These are phyloP conservation scores for Berkeleyomyces rouxiae DNA, from an alignment of 2,329 filamentous ascomycete genomes.

Conservation along the genomic window DNA sequence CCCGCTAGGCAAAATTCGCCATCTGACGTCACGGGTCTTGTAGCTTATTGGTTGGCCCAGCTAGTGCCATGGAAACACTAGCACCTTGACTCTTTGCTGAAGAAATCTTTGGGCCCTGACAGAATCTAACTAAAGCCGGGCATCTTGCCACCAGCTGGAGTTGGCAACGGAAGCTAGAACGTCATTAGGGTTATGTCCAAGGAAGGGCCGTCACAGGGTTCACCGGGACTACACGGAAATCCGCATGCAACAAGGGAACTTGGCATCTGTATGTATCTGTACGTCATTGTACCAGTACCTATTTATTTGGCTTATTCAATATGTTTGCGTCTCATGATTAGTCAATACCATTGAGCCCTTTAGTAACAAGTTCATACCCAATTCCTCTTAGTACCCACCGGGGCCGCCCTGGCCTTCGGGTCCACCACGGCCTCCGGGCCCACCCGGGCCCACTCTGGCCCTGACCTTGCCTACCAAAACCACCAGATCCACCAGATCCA, in stretches of 20 bases:
- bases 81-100: no score
- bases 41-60: not conserved
- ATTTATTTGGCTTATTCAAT: not conserved
- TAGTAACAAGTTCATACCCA: not conserved
- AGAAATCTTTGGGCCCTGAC: not conserved
- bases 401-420: not conserved
- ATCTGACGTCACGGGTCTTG: not conserved
- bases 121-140: not conserved
- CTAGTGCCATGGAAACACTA: not conserved
- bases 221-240: no score
- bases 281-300: not conserved
- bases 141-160: not conserved
- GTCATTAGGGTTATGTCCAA: not conserved
- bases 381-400: not conserved
- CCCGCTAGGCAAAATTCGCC: not conserved
- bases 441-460: not conserved
- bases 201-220: not conserved
- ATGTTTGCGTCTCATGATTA: not conserved
- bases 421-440: not conserved
- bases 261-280: not conserved
- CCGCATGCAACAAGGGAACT: not conserved
- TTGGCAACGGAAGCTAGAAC: not conserved
- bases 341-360: no score
- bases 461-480: not conserved
- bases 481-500: conserved; percentile 5